Evolutionary conservation across 2,329 filamentous ascomycete genomes (phyloP), one percentile per base, ranked within the genome.

Genomic region (Arthrobotrys musiformis): DNA sequence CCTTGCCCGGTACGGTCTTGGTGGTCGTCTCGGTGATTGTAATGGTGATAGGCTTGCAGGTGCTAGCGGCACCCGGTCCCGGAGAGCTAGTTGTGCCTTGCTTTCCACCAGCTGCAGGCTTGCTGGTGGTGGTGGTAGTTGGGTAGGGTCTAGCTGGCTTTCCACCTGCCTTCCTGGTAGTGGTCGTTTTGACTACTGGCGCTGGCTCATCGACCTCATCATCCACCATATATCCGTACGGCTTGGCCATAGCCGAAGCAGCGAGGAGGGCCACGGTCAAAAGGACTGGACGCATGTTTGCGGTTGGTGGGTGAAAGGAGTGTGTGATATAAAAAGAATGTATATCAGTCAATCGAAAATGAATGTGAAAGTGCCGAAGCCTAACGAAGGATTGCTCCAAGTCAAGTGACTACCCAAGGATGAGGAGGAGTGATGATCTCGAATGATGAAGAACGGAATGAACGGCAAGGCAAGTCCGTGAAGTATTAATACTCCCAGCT

Each of bases 281-380:
- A 15, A 72, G 9, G 7, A 58, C 13, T n/a, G 46, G 35, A 56
- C 68, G 68, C 68, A 72, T 72, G 17, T 5, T 37, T 33, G 46
- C 30, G 28, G 15, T 22, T 26, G 40, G 13, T 48, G 2, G 3
- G 7, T 48, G n/a, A 56, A 64, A 64, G 37, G 42, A 50, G 19
- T 52, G 60, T 46, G 42, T 64, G 40, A 58, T 58, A 58, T 58
- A 64, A 72, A 70, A 72, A 54, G 58, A 72, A 28, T 33, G 68
- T 56, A 54, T 64, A 42, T 35, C 48, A 64, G 68, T 72, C 64
- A 58, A 40, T 17, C 6, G 22, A 35, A 56, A 56, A 58, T 22
- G 54, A 58, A 13, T 58, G 54, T 58, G 50, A 56, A 37, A 37
- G 33, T 40, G 33, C 54, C 54, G 54, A 58, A 40, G 54, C 54